Evolutionary conservation across 352 stramenopile genomes (phyloP).

Genomic region (Globisporangium paroecandrum): DNA sequence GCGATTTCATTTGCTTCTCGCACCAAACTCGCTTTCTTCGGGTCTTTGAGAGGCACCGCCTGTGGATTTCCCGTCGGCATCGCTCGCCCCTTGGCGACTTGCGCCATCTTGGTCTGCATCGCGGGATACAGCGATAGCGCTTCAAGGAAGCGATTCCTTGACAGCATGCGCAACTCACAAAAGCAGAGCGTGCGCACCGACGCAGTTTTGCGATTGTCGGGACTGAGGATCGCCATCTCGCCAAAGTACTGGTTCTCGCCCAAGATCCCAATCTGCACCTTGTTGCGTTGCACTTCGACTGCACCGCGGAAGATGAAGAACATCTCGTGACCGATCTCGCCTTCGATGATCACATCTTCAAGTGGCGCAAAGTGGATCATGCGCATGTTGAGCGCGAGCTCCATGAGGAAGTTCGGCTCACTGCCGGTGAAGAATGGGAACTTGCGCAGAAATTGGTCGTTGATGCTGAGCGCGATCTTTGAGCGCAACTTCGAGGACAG

Average conservation of each 20-base stretch:
- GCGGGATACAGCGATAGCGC: slow-evolving; percentile 64
- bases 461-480: slow-evolving; percentile 80
- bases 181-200: slow-evolving; percentile 78
- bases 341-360: slow-evolving; percentile 78
- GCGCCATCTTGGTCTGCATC: slow-evolving; percentile 61
- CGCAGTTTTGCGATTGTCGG: slow-evolving; percentile 65
- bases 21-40: slow-evolving; percentile 18
- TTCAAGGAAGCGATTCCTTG: slow-evolving; percentile 73
- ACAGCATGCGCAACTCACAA: slow-evolving; percentile 79
- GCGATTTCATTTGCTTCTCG: not conserved
- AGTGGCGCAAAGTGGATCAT: slow-evolving; percentile 79
- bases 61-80: slow-evolving; percentile 15
- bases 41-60: slow-evolving; percentile 14
- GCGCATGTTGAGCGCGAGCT: slow-evolving; percentile 76
- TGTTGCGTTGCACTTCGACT: slow-evolving; percentile 63
- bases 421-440: slow-evolving; percentile 78
- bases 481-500: slow-evolving; percentile 68
- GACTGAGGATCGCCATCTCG: slow-evolving; percentile 80
- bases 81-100: slow-evolving; percentile 35
- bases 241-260: slow-evolving; percentile 83
- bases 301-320: slow-evolving; percentile 84
- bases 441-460: slow-evolving; percentile 77
- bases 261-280: slow-evolving; percentile 58
- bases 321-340: slow-evolving; percentile 82
- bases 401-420: slow-evolving; percentile 82